phyloP scores from a whole-genome alignment of 2,329 filamentous ascomycete genomes.

The Fusarium liriodendri region DNA sequence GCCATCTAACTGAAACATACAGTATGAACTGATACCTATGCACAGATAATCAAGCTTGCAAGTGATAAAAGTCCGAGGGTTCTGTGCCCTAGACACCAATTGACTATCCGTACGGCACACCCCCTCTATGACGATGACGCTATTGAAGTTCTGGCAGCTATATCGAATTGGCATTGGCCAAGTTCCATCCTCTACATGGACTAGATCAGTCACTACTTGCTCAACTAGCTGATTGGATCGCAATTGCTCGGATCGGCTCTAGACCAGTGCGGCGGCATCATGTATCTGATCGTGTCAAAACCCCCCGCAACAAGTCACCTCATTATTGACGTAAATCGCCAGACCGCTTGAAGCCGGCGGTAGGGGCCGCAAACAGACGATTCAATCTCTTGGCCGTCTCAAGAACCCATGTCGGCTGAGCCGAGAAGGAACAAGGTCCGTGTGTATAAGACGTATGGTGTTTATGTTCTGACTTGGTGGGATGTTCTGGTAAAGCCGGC shows the following conservation, averaged over 20 bases:
- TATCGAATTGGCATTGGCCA: neutral
- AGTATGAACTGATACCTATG: neutral
- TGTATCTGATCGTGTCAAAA: slow-evolving; percentile 13
- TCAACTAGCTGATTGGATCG: neutral
- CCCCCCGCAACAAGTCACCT: slow-evolving; percentile 41
- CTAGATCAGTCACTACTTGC: neutral
- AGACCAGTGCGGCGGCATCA: slow-evolving; percentile 22
- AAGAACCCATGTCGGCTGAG: neutral
- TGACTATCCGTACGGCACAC: neutral
- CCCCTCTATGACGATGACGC: neutral
- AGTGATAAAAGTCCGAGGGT: neutral
- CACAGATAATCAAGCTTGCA: neutral
- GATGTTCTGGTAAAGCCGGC: slow-evolving; percentile 3
- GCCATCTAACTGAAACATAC: neutral
- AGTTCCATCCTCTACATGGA: neutral
- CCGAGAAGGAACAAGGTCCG: neutral
- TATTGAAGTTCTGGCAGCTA: neutral
- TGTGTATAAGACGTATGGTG: neutral
- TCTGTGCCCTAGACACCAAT: neutral
- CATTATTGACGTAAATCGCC: slow-evolving; percentile 41
- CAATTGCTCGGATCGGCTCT: slow-evolving; percentile 2
- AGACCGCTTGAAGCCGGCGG: slow-evolving; percentile 32
- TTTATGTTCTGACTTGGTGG: neutral
- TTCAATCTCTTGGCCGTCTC: slow-evolving; percentile 1
- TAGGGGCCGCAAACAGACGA: slow-evolving; percentile 24